Evolutionary conservation across 257 asterid species (phyloP).

Genomic region (Scutellaria minor): DNA sequence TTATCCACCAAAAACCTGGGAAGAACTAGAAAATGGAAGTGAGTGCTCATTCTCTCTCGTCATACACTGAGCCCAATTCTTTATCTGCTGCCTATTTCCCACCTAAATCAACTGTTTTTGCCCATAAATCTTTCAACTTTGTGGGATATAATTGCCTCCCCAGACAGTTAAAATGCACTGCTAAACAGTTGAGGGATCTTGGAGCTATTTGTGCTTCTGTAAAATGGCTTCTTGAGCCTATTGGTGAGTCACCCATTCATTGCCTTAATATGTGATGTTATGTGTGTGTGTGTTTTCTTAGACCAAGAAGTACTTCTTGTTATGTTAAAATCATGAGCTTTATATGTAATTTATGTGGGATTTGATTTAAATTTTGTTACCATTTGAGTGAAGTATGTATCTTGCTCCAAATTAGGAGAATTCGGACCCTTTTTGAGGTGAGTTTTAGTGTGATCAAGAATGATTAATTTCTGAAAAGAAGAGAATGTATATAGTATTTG

Average conservation of each 20-base stretch:
- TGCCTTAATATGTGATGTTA: neutral
- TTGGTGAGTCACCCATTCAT: slow-evolving; percentile 45
- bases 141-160: slow-evolving; percentile 54
- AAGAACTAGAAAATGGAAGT: slow-evolving; percentile 36
- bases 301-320: no score
- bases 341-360: neutral
- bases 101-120: slow-evolving; percentile 33
- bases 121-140: slow-evolving; percentile 45
- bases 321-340: no score
- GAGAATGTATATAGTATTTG: neutral
- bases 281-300: no score
- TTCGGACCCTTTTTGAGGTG: no score
- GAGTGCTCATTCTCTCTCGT: slow-evolving; percentile 37
- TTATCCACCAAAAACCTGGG: neutral
- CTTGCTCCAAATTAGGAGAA: no score
- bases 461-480: neutral
- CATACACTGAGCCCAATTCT: slow-evolving; percentile 37
- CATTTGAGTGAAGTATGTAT: no score
- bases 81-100: slow-evolving; percentile 40
- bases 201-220: slow-evolving; percentile 48
- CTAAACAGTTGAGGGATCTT: slow-evolving; percentile 43
- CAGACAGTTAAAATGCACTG: slow-evolving; percentile 48
- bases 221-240: slow-evolving; percentile 84
- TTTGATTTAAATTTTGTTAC: neutral
- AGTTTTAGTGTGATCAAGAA: neutral